Evolutionary conservation across 208 protist genomes (phyloP), one percentile per base, ranked within the genome.

Genomic region (Trypanosoma theileri): DNA sequence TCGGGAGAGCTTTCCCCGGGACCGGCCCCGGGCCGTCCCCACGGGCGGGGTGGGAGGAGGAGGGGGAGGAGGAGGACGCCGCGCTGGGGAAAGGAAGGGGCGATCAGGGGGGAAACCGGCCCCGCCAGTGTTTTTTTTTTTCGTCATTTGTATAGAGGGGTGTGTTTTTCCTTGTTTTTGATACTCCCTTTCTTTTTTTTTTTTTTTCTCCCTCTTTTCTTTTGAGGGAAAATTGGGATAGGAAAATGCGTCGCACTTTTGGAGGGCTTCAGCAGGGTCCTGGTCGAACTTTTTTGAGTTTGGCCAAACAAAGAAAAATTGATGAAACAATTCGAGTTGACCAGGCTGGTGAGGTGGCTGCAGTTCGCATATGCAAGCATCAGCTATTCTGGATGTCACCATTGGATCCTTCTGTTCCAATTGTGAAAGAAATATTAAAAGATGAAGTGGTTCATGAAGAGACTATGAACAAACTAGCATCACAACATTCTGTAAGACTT

Each of bases 331-430:
- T 95, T 42, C 79, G 86, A 17, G 87, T 95, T 19, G 90, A 95
- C 51, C 81, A 92, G 58, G 90, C 90, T 12, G 90, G 90, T 6
- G 90, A 95, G 66, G 81, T 89, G 0, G 90, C 85, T 1, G 90
- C 90, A 0, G 87, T 93, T 13, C 79, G 88, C 14, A 95, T 95
- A 66, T 84, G 84, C 21, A 58, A 62, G 12, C 73, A 91, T 59
- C 90, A 95, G 48, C 67, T 95, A 4, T 79, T 82, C 19, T 95
- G 77, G 75, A 90, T 94, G 75, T 94, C 85, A 4, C 88, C 88
- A 22, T 60, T 93, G 12, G 64, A 91, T 67, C 74, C 85, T 59
- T 69, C 84, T 3, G 75, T 85, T 16, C 83, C 81, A 9, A 82
- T 95, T 60, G 85, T 88, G 0, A 69, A 85, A 41, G 87, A 95